Evolutionary conservation across 257 asterid species (phyloP).

Genomic region (Nicotiana undulata): DNA sequence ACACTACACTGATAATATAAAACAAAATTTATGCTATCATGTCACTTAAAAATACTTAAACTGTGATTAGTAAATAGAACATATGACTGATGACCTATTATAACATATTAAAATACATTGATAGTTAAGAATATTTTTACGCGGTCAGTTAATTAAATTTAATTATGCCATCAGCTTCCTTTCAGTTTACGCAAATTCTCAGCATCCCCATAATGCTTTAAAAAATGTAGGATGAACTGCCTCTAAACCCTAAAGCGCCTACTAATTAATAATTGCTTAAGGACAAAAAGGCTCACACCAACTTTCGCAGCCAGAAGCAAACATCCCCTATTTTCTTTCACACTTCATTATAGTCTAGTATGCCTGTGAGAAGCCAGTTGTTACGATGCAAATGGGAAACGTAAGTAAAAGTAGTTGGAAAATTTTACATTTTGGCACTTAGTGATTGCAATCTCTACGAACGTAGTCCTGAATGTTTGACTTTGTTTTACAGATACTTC

Average conservation of each 20-base stretch:
- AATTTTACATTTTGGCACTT: not conserved
- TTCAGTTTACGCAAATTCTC: conserved; percentile 38
- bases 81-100: not conserved
- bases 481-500: not conserved
- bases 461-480: not conserved
- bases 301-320: conserved; percentile 50
- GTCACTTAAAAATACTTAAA: not conserved
- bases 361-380: not conserved
- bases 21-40: too few species aligned
- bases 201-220: conserved; percentile 36
- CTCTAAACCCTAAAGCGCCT: conserved; percentile 15
- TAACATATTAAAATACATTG: not conserved
- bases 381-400: not conserved
- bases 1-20: too few species aligned
- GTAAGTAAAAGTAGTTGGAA: not conserved
- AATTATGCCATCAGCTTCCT: conserved; percentile 22
- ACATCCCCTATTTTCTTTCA: conserved; percentile 32
- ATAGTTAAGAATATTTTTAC: too few species aligned
- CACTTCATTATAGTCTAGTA: not conserved
- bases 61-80: not conserved
- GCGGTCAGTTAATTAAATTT: not conserved
- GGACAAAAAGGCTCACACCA: not conserved
- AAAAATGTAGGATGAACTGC: not conserved
- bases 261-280: not conserved
- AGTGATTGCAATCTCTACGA: not conserved